A percentile compares a stretch with the other conserved stretches of the same genome.
Conservation (phyloP, 2,329 filamentous ascomycete genomes). For the Aspergillus jensenii region DNA sequence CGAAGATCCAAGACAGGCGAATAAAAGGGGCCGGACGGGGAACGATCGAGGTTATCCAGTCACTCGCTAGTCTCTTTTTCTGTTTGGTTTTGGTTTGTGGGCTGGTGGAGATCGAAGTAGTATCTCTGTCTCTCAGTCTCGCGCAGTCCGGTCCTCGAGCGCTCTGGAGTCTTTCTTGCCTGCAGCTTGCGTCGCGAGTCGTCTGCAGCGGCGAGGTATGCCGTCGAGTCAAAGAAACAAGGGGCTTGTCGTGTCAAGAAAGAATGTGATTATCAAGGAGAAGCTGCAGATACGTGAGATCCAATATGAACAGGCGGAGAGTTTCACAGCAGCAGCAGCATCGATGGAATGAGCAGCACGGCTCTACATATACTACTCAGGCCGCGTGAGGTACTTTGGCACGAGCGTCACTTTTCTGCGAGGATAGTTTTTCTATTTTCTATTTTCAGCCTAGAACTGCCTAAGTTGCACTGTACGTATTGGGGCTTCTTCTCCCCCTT, state of each 20-base stretch:
- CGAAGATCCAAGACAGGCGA: slow-evolving; percentile 2
- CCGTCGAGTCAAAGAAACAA: slow-evolving; percentile 1
- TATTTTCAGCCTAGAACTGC: slow-evolving; percentile 2
- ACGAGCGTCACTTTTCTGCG: neutral
- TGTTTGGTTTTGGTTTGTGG: slow-evolving; percentile 5
- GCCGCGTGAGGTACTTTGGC: slow-evolving; percentile 3
- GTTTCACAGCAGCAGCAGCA: slow-evolving; percentile 2
- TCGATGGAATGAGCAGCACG: neutral
- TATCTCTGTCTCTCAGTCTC: neutral
- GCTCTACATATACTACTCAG: neutral
- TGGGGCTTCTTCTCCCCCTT: neutral
- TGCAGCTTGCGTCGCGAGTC: neutral
- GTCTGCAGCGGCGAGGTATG: neutral
- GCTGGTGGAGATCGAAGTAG: neutral
- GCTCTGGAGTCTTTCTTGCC: neutral
- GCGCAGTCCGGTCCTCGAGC: neutral
- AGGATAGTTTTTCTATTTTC: neutral
- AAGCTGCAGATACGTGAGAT: neutral
- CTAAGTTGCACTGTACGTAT: neutral
- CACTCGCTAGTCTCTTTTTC: slow-evolving; percentile 12
- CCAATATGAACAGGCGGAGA: neutral
- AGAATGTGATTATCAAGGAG: slow-evolving; percentile 7
- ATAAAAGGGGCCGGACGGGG: slow-evolving; percentile 20
- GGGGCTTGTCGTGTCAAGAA: slow-evolving; percentile 3
- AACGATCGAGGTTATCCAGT: slow-evolving; percentile 3